Conservation (phyloP, 176 grass and related monocot genomes). For the Ampelocalamus luodianensis region DNA sequence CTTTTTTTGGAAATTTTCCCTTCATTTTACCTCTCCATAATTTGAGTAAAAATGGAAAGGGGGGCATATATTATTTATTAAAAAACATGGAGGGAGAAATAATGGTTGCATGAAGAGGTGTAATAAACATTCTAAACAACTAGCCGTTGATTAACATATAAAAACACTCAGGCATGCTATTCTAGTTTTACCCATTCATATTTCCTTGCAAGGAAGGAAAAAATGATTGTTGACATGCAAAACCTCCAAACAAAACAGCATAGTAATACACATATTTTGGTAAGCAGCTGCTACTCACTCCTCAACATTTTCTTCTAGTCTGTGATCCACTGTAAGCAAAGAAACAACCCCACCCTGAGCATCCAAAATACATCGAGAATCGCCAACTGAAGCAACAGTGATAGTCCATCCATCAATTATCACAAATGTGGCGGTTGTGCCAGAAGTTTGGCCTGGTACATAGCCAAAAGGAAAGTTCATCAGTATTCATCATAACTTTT, state of each 20-base stretch:
- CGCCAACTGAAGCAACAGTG: constrained; percentile 94
- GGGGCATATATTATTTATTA: background rate
- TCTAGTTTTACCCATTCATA: background rate
- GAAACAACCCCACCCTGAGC: constrained; percentile 74
- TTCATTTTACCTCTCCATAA: background rate
- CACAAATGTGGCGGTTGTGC: constrained; percentile 92
- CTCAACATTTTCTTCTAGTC: constrained; percentile 96
- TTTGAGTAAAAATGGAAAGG: background rate
- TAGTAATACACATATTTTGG: background rate
- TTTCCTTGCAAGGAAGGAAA: background rate
- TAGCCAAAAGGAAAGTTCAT: constrained; percentile 6
- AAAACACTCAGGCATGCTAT: background rate
- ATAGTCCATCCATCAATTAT: constrained; percentile 96
- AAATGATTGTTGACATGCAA: background rate
- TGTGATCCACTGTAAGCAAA: constrained; percentile 89
- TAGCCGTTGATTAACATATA: background rate
- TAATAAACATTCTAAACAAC: constrained; percentile 18
- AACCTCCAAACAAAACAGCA: background rate
- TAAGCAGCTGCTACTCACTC: constrained; percentile 64
- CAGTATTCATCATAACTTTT: background rate
- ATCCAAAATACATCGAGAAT: constrained; percentile 96
- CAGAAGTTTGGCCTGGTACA: constrained; percentile 84
- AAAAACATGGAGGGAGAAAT: background rate
- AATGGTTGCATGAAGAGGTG: constrained; percentile 5
- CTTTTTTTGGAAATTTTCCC: background rate